Conservation (phyloP, 495 filamentous ascomycete species). For the Hypoxylon cercidicola region DNA sequence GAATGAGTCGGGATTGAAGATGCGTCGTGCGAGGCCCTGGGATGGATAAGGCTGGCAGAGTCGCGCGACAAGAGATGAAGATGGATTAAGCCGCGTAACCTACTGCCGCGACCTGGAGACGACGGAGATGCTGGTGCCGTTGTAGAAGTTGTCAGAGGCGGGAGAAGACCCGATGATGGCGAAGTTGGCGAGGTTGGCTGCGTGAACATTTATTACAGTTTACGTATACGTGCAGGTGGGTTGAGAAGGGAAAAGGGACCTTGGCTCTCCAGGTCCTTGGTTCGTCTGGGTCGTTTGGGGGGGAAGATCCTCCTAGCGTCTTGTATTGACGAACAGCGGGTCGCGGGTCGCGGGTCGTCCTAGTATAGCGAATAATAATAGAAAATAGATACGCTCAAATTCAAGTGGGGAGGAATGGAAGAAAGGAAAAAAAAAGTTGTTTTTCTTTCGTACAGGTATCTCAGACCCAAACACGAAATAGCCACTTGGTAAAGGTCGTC, state of each 20-base stretch:
- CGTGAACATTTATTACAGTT: conserved; percentile 63
- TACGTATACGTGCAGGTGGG: conserved; percentile 16
- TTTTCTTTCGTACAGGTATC: conserved; percentile 2
- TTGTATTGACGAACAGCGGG: conserved; percentile 19
- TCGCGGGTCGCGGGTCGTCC: no score
- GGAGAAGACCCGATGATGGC: conserved; percentile 54
- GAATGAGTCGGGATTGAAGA: conserved; percentile 27
- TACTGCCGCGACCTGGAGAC: conserved; percentile 63
- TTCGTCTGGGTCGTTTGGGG: conserved; percentile 10
- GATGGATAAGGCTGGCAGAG: conserved; percentile 50
- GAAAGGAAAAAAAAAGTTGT: conserved; percentile 2
- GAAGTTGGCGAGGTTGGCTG: conserved; percentile 61
- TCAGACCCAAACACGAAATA: conserved; percentile 23
- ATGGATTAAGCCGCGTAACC: conserved; percentile 78
- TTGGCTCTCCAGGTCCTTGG: conserved; percentile 19
- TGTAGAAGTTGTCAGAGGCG: conserved; percentile 55
- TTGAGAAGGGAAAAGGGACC: conserved; percentile 12
- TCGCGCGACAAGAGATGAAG: conserved; percentile 70
- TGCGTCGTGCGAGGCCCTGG: conserved; percentile 37
- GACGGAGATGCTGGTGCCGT: conserved; percentile 59
- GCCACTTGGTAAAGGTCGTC: conserved; percentile 20
- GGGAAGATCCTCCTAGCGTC: no score
- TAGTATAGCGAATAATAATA: conserved; percentile 24
- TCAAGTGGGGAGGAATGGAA: conserved; percentile 19
- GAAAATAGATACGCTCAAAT: conserved; percentile 23